phyloP scores from a whole-genome alignment of 1,284 basidiomycete genomes.

The Neotropicomus parvogracilis region DNA sequence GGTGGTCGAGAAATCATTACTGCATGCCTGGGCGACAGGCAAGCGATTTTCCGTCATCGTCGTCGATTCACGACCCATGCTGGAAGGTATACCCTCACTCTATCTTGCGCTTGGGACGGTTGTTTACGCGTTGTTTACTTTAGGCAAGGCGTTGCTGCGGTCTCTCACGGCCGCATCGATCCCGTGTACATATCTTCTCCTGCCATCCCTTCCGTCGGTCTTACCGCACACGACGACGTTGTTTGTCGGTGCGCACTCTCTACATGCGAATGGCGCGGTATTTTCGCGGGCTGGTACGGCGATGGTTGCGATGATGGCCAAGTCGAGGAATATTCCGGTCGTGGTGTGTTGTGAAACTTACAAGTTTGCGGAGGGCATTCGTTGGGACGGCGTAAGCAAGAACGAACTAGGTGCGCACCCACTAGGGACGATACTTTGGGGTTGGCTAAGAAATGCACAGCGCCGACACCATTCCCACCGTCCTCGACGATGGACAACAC shows the following conservation, averaged over 20 bases:
- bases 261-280: slow-evolving; percentile 93
- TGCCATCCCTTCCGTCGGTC: slow-evolving; percentile 84
- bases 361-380: slow-evolving; percentile 93
- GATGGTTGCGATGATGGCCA: slow-evolving; percentile 94
- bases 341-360: slow-evolving; percentile 98
- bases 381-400: slow-evolving; percentile 92
- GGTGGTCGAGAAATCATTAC: slow-evolving; percentile 86
- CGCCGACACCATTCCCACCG: slow-evolving; percentile 28
- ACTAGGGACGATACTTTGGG: background rate
- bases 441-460: slow-evolving; percentile 17
- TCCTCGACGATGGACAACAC: slow-evolving; percentile 18
- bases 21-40: slow-evolving; percentile 72
- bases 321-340: slow-evolving; percentile 85
- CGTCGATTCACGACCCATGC: slow-evolving; percentile 90
- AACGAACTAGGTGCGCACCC: slow-evolving; percentile 81
- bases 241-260: slow-evolving; percentile 89
- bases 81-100: slow-evolving; percentile 65
- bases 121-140: slow-evolving; percentile 6
- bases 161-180: slow-evolving; percentile 73
- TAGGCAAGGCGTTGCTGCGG: slow-evolving; percentile 78
- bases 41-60: slow-evolving; percentile 87
- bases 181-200: slow-evolving; percentile 87
- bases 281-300: slow-evolving; percentile 95
- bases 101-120: background rate
- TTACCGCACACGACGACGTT: slow-evolving; percentile 81